Evolutionary conservation across 2,329 filamentous ascomycete species (phyloP).

Genomic region (Aureobasidium leucospermi): DNA sequence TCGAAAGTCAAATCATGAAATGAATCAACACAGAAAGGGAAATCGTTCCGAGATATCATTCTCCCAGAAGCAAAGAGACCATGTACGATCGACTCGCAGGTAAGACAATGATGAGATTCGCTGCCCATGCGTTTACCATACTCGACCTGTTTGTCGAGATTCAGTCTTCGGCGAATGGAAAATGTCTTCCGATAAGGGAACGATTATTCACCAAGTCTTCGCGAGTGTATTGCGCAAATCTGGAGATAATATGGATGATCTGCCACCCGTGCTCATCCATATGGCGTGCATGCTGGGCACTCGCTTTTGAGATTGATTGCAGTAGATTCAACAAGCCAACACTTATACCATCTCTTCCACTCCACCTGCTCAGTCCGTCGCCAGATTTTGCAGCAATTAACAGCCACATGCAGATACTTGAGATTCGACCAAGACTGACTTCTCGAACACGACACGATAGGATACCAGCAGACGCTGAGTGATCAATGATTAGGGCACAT

Average conservation of each 20-base stretch:
- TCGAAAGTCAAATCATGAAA: neutral
- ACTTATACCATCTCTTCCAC: too few relatives aligned
- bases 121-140: too few relatives aligned
- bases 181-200: neutral
- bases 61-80: neutral
- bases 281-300: neutral
- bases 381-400: too few relatives aligned
- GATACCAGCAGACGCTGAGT: neutral
- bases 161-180: neutral
- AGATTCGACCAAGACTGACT: too few relatives aligned
- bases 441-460: neutral
- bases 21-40: neutral
- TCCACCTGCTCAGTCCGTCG: neutral
- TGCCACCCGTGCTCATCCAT: neutral
- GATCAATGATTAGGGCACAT: neutral
- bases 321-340: neutral
- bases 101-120: neutral
- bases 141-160: neutral
- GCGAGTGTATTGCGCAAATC: neutral
- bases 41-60: neutral
- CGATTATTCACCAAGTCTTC: neutral
- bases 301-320: neutral
- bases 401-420: too few relatives aligned
- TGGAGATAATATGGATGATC: neutral
- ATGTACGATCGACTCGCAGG: neutral